phyloP scores from a whole-genome alignment of 768 basidiomycete genomes.

The Sistotremastrum suecicum region DNA sequence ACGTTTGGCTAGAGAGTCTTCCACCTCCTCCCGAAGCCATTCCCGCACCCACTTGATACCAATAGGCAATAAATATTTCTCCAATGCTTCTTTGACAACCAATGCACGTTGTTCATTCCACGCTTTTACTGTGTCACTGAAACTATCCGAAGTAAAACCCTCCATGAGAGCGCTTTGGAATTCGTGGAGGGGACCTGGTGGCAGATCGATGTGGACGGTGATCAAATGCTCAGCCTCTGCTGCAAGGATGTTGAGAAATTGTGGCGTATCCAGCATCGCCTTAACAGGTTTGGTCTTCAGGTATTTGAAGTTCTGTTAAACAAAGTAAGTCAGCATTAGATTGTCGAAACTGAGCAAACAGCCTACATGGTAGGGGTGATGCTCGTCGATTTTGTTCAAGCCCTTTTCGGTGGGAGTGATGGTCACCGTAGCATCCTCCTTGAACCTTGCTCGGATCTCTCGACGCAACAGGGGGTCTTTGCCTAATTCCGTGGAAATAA shows the following conservation, averaged over 20 bases:
- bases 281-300: slow-evolving; percentile 61
- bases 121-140: slow-evolving; percentile 69
- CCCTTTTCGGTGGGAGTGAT: slow-evolving; percentile 85
- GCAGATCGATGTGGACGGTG: slow-evolving; percentile 55
- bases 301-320: slow-evolving; percentile 83
- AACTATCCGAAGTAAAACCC: slow-evolving; percentile 74
- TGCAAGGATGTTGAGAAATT: slow-evolving; percentile 81
- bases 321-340: not conserved
- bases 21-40: slow-evolving; percentile 78
- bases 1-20: slow-evolving; percentile 61
- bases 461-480: slow-evolving; percentile 83
- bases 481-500: slow-evolving; percentile 80
- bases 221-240: slow-evolving; percentile 87
- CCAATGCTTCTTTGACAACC: slow-evolving; percentile 65
- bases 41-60: slow-evolving; percentile 84
- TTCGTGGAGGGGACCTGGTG: slow-evolving; percentile 41
- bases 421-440: slow-evolving; percentile 57
- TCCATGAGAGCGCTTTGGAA: slow-evolving; percentile 67
- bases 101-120: slow-evolving; percentile 84
- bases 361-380: slow-evolving; percentile 58
- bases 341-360: not conserved
- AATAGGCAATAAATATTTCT: slow-evolving; percentile 70
- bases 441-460: slow-evolving; percentile 63
- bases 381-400: slow-evolving; percentile 57
- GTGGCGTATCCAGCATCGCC: slow-evolving; percentile 55